phyloP scores from a whole-genome alignment of 305 asterid genomes.

The Nicotiana rustica region DNA sequence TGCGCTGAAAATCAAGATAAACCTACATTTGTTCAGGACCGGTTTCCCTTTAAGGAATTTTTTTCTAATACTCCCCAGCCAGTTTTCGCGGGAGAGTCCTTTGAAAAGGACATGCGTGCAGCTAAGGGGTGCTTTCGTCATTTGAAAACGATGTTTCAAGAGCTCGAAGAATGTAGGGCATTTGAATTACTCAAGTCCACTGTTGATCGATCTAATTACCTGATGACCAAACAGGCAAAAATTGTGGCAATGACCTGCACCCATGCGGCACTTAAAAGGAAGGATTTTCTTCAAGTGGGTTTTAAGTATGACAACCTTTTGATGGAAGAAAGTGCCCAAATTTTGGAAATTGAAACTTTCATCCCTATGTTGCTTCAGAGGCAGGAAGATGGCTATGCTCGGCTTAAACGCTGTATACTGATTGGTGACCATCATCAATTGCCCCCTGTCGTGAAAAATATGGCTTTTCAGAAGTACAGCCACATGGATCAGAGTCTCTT shows the following conservation, averaged over 20 bases:
- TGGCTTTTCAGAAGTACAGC: constrained; percentile 99
- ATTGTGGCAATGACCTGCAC: constrained; percentile 99
- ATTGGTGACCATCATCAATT: constrained; percentile 99
- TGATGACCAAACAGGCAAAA: constrained; percentile 98
- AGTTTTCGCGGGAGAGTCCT: constrained; percentile 75
- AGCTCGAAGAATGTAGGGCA: constrained; percentile 99
- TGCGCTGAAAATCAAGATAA: constrained; percentile 75
- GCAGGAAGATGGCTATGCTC: constrained; percentile 99
- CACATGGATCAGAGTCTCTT: constrained; percentile 99
- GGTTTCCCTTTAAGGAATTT: constrained; percentile 93
- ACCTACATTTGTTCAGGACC: constrained; percentile 74
- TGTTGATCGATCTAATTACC: constrained; percentile 90
- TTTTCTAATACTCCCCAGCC: constrained; percentile 81
- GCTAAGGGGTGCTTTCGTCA: constrained; percentile 96
- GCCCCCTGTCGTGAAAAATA: constrained; percentile 98
- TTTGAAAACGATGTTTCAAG: constrained; percentile 92
- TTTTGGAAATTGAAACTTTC: constrained; percentile 97
- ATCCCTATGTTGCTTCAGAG: constrained; percentile 98
- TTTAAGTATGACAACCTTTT: constrained; percentile 93
- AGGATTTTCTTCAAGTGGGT: constrained; percentile 91
- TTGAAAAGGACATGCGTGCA: constrained; percentile 84
- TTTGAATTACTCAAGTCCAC: constrained; percentile 97
- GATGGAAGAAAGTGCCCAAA: constrained; percentile 99
- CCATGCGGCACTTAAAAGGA: constrained; percentile 97
- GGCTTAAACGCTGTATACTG: constrained; percentile 97